These are phyloP conservation scores for Fusarium pseudocircinatum DNA, from an alignment of 2,329 filamentous ascomycete species.

Conservation along the genomic window DNA sequence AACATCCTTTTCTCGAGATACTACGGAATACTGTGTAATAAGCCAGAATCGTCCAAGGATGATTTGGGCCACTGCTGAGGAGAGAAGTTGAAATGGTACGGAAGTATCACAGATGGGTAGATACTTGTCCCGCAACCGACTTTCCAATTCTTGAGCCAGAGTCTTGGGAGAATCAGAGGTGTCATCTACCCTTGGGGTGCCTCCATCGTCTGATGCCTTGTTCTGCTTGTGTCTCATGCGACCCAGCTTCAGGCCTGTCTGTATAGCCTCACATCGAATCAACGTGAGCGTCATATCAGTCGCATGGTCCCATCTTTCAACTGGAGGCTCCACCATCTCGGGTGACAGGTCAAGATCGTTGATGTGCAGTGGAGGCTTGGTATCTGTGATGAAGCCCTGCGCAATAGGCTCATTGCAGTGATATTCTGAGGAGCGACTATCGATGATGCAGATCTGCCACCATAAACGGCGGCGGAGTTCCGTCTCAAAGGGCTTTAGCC, in stretches of 20 bases:
- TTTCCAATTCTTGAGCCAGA: background rate
- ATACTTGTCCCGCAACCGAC: background rate
- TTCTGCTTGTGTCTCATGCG: background rate
- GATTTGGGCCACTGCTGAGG: background rate
- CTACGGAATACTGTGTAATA: background rate
- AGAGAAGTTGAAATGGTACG: background rate
- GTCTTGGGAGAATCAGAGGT: background rate
- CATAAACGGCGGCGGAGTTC: background rate
- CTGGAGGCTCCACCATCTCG: background rate
- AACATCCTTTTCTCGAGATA: background rate
- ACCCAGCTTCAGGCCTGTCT: background rate
- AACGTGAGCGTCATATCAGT: background rate
- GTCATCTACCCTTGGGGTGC: background rate
- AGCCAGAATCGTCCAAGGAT: background rate
- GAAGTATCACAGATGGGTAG: background rate
- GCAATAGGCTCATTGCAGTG: background rate
- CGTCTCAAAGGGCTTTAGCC: background rate
- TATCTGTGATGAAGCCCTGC: background rate
- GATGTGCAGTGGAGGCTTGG: background rate
- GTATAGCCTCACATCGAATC: background rate
- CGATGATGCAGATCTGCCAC: background rate
- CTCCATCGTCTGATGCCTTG: rapidly evolving
- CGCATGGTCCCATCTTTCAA: background rate
- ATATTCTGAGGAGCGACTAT: background rate
- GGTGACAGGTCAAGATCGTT: background rate